Evolutionary conservation across 129 eudicot species (phyloP).

Genomic region (Erigeron canadensis): DNA sequence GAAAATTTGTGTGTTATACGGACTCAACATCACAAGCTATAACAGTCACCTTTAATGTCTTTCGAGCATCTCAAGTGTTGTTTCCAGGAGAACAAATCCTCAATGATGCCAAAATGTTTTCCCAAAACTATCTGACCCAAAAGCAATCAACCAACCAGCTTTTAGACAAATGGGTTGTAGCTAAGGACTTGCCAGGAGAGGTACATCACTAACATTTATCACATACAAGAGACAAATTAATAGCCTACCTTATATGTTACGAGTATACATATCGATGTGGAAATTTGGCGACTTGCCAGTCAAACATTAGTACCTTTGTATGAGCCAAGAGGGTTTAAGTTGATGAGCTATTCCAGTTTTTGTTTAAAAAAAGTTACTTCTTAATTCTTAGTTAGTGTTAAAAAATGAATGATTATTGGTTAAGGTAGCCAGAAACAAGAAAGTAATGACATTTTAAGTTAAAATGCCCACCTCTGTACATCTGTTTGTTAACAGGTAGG

Average conservation of each 20-base stretch:
- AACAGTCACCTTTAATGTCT: background rate
- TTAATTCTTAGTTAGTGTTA: no score
- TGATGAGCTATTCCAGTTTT: no score
- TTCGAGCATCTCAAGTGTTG: constrained; percentile 1
- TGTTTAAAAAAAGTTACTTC: no score
- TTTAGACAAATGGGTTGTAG: background rate
- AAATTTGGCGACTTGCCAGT: no score
- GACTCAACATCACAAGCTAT: background rate
- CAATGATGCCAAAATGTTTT: background rate
- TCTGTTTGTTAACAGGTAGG: constrained; percentile 21
- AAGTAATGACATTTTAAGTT: no score
- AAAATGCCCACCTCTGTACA: background rate
- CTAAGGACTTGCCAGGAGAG: background rate
- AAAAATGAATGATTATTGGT: no score
- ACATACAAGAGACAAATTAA: background rate
- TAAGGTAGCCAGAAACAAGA: no score
- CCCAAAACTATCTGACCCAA: background rate
- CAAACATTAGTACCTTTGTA: no score
- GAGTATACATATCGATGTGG: background rate
- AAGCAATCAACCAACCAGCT: background rate
- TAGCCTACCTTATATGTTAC: background rate
- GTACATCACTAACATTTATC: background rate
- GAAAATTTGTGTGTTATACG: background rate
- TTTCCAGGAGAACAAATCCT: constrained; percentile 5
- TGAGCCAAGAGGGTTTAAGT: no score